Evolutionary conservation across 257 asterid genomes (phyloP), one percentile per base, ranked within the genome.

Genomic region (Penstemon eatonii): DNA sequence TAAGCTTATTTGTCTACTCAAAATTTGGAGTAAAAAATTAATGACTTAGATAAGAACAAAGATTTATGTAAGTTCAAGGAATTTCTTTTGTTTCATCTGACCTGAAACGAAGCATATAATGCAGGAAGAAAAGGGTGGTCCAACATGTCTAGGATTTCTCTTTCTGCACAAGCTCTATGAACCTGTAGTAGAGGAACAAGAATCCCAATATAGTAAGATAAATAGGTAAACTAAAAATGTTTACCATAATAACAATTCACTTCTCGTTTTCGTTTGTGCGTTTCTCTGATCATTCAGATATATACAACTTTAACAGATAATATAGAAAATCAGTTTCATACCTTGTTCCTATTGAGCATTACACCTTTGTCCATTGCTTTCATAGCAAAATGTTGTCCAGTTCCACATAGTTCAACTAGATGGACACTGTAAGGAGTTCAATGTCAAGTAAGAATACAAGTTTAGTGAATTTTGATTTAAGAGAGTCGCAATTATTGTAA

Each of bases 101-200:
- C 98, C 97, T 94, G 97, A 81, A 94, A 94, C 68, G 99, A 94
- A 65, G 99, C 99, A 70, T 94, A 94, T 11, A 94, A 84, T 51
- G 97, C 96, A 25, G 99, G 99, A 78, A 94, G 96, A 80, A 94
- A 94, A 69, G 99, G 99, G 71, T 94, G 99, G 77, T 94, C 99
- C 85, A 94, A 74, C 95, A 91, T 78, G 81, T 91, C 97, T 38
- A 94, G 88, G 75, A 94, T 94, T 78, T 91, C 97, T 79, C 99
- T 82, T 78, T 94, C 99, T 43, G 99, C 96, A 79, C 97, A 91
- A 74, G 99, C 99, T 82, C 99, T 91, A 73, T 94, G 99, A 63
- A 94, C 97, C 99, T 93, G 82, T 69, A 79, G 59, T 42, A 73
- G 53, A 44, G 55, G 50, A 62, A 65, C 70, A 45, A 19, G 44